Evolutionary conservation across 2,329 filamentous ascomycete genomes (phyloP), one percentile per base, ranked within the genome.

Genomic region (Trichoderma atrobrunneum): DNA sequence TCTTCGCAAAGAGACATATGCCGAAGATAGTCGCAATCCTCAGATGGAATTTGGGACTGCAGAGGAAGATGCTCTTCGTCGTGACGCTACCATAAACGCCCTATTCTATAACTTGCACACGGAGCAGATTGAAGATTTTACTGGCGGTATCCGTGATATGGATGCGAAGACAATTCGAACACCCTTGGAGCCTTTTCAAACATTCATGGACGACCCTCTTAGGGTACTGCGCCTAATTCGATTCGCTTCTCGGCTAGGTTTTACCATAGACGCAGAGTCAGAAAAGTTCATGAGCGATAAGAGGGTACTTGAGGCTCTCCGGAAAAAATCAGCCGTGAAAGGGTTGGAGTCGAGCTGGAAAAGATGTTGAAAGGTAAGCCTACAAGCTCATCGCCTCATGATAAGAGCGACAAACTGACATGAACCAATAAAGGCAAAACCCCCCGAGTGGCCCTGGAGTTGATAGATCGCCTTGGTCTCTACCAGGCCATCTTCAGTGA

Each of bases 81-180:
- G 95, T 62, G 95, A 99, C 84, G 95, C 95, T 26, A 98, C 94
- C 0, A 90, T 98, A 73, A 99, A 99, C 80, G 94, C 96, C 28
- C 88, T 99, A 74, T 98, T 98, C 83, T 98, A 96, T 85, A 98
- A 98, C 77, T 84, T 99, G 51, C 90, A 95, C 78, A 94, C 91
- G 1, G 87, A 89, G 39, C 77, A 87, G 72, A 88, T 98, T 43
- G 95, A 98, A 80, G 96, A 99, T 79, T 92, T 97, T 73, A 97
- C 94, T 0, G 87, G 88, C 8, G 95, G 96, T 0, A 84, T 97
- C 43, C 79, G 87, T 8, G 95, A 98, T 78, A 89, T 98, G 89
- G 80, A 86, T 39, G 84, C 85, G 2, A 88, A 89, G 73, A 84
- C 95, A 64, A 94, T 99, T 75, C 88, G 92, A 69, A 98, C 96